A percentile compares a stretch with the other conserved stretches of the same genome.
Conservation (phyloP, 2,329 filamentous ascomycete genomes). For the Beauveria pseudobassiana region DNA sequence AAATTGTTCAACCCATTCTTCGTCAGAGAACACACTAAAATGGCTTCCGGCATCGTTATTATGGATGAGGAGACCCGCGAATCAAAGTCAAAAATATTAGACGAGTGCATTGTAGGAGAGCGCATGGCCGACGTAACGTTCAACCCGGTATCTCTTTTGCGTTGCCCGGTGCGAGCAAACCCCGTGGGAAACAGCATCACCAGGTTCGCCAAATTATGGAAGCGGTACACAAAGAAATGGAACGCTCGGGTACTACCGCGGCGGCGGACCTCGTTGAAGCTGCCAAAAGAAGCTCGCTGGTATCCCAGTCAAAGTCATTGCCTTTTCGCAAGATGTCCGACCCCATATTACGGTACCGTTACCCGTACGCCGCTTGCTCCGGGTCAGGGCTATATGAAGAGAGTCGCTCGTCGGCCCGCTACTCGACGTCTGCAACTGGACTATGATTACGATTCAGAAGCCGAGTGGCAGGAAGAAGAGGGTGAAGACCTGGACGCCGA, state of each 20-base stretch:
- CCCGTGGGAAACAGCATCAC: constrained; percentile 40
- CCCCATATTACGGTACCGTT: constrained; percentile 68
- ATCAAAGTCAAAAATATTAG: constrained; percentile 43
- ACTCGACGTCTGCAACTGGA: constrained; percentile 54
- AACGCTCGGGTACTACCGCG: constrained; percentile 27
- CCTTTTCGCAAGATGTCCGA: constrained; percentile 57
- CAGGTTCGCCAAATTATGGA: constrained; percentile 57
- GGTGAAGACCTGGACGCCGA: constrained; percentile 64
- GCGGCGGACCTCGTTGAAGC: constrained; percentile 24
- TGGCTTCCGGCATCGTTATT: constrained; percentile 54
- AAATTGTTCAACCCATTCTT: constrained; percentile 77
- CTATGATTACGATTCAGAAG: constrained; percentile 83
- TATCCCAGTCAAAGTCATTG: constrained; percentile 56
- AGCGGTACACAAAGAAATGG: constrained; percentile 40
- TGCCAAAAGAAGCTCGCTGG: constrained; percentile 36
- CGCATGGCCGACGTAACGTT: constrained; percentile 37
- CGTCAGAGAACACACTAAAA: constrained; percentile 61
- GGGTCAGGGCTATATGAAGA: constrained; percentile 38
- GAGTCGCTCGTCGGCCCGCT: constrained; percentile 47
- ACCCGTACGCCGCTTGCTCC: constrained; percentile 49
- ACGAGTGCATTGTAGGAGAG: constrained; percentile 42
- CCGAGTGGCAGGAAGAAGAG: constrained; percentile 72
- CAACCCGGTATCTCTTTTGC: constrained; percentile 37
- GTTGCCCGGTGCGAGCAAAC: constrained; percentile 25
- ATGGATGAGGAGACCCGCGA: constrained; percentile 50